Evolutionary conservation across 1,284 basidiomycete species (phyloP).

Genomic region (Cutaneotrichosporon arboriforme): DNA sequence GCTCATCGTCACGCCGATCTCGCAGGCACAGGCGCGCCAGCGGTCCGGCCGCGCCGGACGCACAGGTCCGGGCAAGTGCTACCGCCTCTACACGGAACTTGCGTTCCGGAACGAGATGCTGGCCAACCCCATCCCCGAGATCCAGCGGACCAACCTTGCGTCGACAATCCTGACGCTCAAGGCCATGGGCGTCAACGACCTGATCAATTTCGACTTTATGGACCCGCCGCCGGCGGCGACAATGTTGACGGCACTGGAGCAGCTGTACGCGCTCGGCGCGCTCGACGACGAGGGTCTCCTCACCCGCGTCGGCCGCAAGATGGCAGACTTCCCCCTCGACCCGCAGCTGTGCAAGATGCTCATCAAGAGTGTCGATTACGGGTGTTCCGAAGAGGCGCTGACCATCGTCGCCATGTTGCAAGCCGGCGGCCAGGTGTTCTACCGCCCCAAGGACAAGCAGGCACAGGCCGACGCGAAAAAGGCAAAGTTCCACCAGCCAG

Average conservation of each 20-base stretch:
- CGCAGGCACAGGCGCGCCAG: slow-evolving; percentile 95
- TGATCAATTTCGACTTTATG: slow-evolving; percentile 99
- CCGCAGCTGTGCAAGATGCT: slow-evolving; percentile 96
- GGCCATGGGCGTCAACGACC: slow-evolving; percentile 97
- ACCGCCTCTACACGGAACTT: slow-evolving; percentile 94
- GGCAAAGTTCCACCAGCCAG: slow-evolving; percentile 58
- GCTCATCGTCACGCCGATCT: slow-evolving; percentile 95
- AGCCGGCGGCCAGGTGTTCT: slow-evolving; percentile 93
- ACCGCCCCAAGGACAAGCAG: slow-evolving; percentile 97
- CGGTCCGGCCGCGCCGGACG: slow-evolving; percentile 92
- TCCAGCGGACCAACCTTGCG: slow-evolving; percentile 90
- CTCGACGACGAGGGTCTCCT: slow-evolving; percentile 94
- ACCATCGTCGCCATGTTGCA: slow-evolving; percentile 93
- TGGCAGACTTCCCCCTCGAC: slow-evolving; percentile 99
- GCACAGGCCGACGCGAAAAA: slow-evolving; percentile 70
- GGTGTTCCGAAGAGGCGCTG: slow-evolving; percentile 94
- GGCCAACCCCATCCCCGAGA: slow-evolving; percentile 95
- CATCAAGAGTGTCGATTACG: slow-evolving; percentile 94
- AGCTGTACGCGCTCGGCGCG: slow-evolving; percentile 88
- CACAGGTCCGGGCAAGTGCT: slow-evolving; percentile 97
- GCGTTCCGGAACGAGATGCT: slow-evolving; percentile 99
- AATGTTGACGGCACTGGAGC: slow-evolving; percentile 82
- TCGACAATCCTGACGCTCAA: slow-evolving; percentile 92
- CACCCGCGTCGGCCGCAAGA: slow-evolving; percentile 90
- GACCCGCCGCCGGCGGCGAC: slow-evolving; percentile 96